These are phyloP conservation scores for Emergomyces orientalis DNA, from an alignment of 2,329 filamentous ascomycete species.

Conservation along the genomic window DNA sequence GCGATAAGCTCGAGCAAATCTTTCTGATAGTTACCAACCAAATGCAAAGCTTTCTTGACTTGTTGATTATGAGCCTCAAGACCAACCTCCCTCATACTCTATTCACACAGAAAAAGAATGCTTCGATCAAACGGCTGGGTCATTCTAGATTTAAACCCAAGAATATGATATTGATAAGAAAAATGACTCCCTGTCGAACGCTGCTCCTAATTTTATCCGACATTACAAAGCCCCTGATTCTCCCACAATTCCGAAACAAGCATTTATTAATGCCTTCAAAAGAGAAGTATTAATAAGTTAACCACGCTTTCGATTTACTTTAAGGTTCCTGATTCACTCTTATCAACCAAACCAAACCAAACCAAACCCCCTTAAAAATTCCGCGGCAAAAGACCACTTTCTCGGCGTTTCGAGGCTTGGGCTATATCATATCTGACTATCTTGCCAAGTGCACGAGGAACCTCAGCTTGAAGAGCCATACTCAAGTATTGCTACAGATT, in stretches of 20 bases:
- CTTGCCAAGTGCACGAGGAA: not conserved
- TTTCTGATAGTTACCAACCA: too few species aligned
- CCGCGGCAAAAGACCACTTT: not conserved
- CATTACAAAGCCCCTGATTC: too few species aligned
- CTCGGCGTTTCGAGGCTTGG: not conserved
- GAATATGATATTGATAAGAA: not conserved
- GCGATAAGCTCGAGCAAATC: not conserved
- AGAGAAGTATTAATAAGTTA: not conserved
- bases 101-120: too few species aligned
- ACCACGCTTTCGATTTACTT: not conserved
- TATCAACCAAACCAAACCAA: not conserved
- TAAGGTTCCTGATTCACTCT: not conserved
- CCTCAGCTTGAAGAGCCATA: not conserved
- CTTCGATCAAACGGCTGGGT: too few species aligned
- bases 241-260: not conserved
- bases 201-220: not conserved
- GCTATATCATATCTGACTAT: not conserved
- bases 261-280: not conserved
- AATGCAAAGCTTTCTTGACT: too few species aligned
- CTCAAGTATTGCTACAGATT: not conserved
- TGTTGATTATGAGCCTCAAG: too few species aligned
- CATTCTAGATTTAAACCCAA: too few species aligned
- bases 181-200: not conserved
- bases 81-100: too few species aligned
- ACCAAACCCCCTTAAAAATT: not conserved